Evolutionary conservation across 1,139 yeast species (phyloP).

Genomic region (Kodamaea alishanica): DNA sequence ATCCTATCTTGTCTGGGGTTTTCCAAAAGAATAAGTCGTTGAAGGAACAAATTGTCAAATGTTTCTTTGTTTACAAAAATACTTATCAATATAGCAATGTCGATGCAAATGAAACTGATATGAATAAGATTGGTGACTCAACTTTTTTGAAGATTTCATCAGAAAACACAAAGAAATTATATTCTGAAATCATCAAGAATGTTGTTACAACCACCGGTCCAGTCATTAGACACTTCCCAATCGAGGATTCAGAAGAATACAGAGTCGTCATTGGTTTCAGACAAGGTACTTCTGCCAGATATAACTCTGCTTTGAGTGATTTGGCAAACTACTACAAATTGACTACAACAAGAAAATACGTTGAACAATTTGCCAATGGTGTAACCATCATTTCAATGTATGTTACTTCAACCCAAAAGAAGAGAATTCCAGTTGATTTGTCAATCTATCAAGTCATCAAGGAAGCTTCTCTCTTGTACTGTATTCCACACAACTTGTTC

Average conservation of each 20-base stretch:
- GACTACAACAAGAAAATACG: conserved; percentile 82
- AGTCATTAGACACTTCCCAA: conserved; percentile 80
- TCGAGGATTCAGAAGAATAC: conserved; percentile 66
- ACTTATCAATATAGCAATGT: conserved; percentile 41
- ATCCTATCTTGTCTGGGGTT: conserved; percentile 45
- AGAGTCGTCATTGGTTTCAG: conserved; percentile 87
- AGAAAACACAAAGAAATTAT: conserved; percentile 70
- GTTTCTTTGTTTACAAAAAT: conserved; percentile 86
- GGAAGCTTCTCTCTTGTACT: conserved; percentile 89
- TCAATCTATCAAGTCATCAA: conserved; percentile 88
- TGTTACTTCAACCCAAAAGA: conserved; percentile 52
- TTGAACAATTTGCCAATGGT: conserved; percentile 91
- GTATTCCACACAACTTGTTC: conserved; percentile 86
- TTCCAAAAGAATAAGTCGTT: conserved; percentile 30
- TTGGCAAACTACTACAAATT: conserved; percentile 88
- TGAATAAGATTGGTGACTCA: conserved; percentile 70
- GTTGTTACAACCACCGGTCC: conserved; percentile 86
- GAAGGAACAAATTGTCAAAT: conserved; percentile 57
- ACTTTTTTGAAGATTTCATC: conserved; percentile 81
- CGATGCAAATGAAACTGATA: conserved; percentile 42
- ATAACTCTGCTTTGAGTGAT: conserved; percentile 83
- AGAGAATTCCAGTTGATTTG: conserved; percentile 52
- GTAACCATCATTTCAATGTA: conserved; percentile 84
- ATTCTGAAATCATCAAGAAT: conserved; percentile 66
- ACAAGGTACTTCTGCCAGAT: conserved; percentile 80